These are phyloP conservation scores for Citrullus amarus DNA, from an alignment of 306 rosid species.

Conservation along the genomic window DNA sequence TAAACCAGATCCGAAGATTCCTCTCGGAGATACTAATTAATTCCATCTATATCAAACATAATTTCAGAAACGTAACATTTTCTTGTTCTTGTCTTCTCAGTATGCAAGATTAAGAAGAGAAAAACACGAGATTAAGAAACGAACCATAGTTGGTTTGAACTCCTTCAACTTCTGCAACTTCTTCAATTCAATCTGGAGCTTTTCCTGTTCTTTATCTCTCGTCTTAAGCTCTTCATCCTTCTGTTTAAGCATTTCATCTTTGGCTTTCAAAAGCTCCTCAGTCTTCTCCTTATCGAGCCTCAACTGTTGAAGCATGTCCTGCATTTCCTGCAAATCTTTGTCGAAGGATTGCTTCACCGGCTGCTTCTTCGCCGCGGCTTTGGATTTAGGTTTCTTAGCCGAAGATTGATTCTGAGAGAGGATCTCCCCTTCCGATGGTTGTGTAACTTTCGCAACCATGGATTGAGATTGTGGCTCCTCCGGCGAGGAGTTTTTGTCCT, in stretches of 20 bases:
- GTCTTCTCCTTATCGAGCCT: constrained; percentile 73
- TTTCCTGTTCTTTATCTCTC: constrained; percentile 48
- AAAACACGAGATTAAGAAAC: constrained; percentile 1
- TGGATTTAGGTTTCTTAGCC: constrained; percentile 34
- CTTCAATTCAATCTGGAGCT: constrained; percentile 66
- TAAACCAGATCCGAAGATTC: background rate
- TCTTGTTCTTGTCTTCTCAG: background rate
- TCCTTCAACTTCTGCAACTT: constrained; percentile 77
- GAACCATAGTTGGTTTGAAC: constrained; percentile 79
- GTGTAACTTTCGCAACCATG: constrained; percentile 15
- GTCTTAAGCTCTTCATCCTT: constrained; percentile 63
- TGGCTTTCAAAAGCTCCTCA: constrained; percentile 60
- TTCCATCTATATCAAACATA: background rate
- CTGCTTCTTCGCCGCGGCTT: constrained; percentile 42
- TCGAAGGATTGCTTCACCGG: constrained; percentile 42
- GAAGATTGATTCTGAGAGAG: constrained; percentile 28
- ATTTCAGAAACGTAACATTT: background rate
- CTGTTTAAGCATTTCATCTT: constrained; percentile 55
- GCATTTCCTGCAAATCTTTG: constrained; percentile 67
- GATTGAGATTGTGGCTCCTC: constrained; percentile 26
- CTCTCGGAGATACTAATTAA: background rate
- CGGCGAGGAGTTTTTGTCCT: constrained; percentile 42
- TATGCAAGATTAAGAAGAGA: background rate
- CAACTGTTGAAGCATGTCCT: constrained; percentile 49
- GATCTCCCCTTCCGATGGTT: constrained; percentile 21